Conservation (phyloP, 805 yeast species). For the Saturnispora silvae region DNA sequence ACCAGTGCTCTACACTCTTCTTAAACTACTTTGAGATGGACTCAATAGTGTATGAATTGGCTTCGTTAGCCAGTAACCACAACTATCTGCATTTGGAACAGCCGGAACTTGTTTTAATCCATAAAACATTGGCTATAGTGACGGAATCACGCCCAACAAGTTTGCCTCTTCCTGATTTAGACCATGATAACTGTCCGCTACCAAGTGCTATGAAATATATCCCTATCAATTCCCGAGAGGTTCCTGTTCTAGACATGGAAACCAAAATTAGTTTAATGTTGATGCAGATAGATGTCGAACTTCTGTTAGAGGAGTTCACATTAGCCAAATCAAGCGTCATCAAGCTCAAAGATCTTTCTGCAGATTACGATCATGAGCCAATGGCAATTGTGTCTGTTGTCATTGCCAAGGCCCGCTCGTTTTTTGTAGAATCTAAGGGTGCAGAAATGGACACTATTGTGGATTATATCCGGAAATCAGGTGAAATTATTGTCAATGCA, state of each 20-base stretch:
- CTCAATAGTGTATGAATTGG: slow-evolving; percentile 1
- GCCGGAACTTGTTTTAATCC: background rate
- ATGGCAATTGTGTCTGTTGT: slow-evolving; percentile 7
- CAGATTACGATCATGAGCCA: slow-evolving; percentile 6
- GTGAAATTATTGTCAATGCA: slow-evolving; percentile 8
- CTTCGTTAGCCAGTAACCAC: slow-evolving; percentile 4
- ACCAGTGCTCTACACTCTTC: too few species aligned
- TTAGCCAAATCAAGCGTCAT: slow-evolving; percentile 10
- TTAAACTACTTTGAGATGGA: too few species aligned
- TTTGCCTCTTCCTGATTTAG: background rate
- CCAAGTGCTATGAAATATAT: background rate
- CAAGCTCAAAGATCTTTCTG: slow-evolving; percentile 10
- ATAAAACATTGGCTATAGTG: slow-evolving; percentile 1
- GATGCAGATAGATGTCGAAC: slow-evolving; percentile 11
- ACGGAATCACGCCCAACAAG: slow-evolving; percentile 3
- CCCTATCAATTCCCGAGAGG: background rate
- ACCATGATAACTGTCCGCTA: too few species aligned
- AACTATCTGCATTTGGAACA: background rate
- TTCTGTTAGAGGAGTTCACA: slow-evolving; percentile 8
- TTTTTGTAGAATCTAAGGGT: slow-evolving; percentile 3
- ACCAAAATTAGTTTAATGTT: slow-evolving; percentile 7
- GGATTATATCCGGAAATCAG: slow-evolving; percentile 9
- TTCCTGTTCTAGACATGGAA: background rate
- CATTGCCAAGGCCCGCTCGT: slow-evolving; percentile 3
- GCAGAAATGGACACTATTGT: slow-evolving; percentile 1